Evolutionary conservation across 805 yeast species (phyloP).

Genomic region (Starmerella lactis-condensi): DNA sequence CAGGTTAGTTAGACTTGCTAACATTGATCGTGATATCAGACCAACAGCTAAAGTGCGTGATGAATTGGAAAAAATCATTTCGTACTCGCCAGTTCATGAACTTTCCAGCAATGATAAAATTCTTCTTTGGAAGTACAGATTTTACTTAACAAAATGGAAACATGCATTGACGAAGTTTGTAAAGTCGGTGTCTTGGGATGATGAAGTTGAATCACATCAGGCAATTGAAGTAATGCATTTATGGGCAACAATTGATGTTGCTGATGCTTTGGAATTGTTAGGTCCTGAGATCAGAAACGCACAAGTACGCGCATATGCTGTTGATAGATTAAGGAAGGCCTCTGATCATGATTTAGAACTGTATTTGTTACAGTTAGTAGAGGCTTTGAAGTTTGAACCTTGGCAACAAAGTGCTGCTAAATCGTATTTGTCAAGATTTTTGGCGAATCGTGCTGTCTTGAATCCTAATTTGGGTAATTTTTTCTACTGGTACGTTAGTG

Average conservation of each 20-base stretch:
- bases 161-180: conserved; percentile 62
- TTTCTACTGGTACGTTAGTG: conserved; percentile 81
- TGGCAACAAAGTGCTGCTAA: conserved; percentile 12
- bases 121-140: conserved; percentile 77
- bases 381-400: conserved; percentile 70
- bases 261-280: conserved; percentile 68
- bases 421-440: conserved; percentile 33
- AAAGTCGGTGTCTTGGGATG: conserved; percentile 77
- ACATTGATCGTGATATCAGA: conserved; percentile 59
- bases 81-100: conserved; percentile 68
- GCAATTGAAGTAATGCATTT: conserved; percentile 52
- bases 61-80: conserved; percentile 47
- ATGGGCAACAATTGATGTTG: conserved; percentile 63
- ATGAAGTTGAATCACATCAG: conserved; percentile 60
- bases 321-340: conserved; percentile 60
- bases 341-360: conserved; percentile 62
- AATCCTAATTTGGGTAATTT: conserved; percentile 57
- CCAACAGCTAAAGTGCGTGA: conserved; percentile 74
- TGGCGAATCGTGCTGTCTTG: conserved; percentile 50
- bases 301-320: conserved; percentile 71
- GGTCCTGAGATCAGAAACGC: conserved; percentile 60
- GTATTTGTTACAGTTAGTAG: conserved; percentile 75
- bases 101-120: conserved; percentile 69
- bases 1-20: conserved; percentile 61
- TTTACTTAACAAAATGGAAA: conserved; percentile 51